Base-by-base conservation (phyloP, 164 flowering plant genomes). In the Nymphaea thermarum region DNA sequence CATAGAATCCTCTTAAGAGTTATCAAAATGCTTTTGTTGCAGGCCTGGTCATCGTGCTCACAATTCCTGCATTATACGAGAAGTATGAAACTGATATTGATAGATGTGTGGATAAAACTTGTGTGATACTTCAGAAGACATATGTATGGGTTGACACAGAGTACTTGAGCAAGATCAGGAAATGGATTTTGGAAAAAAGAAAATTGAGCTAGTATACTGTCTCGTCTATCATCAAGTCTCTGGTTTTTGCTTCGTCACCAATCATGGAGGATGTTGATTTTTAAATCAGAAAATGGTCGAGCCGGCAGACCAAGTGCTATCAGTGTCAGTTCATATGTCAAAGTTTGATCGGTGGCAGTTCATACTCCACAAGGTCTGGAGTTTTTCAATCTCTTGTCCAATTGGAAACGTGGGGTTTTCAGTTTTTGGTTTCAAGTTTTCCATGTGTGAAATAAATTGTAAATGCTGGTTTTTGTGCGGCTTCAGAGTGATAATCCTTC, bases 51-150 rank as follows among this genome's bases (percentile, higher is more conserved):
- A 8, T 88, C 55, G 66, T 86, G 69, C 88, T 91, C 44, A 90
- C 89, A 16, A 55, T 90, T 67, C 98, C 99, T 10, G 87, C 83
- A 15, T 68, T 88, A 44, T 94, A 88, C 70, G 96, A 90, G 71
- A 85, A 74, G 70, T 84, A 77, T 67, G 96, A 90, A 76, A 86
- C 85, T 77, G 72, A 67, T 12, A 75, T 88, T 6, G 93, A 91
- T 65, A 72, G 47, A 73, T 73, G 72, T 77, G 60, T 72, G 36
- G 43, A 85, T 55, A 60, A 67, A 65, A 75, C 65, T 14, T 83
- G 66, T 72, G 71, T 62, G 61, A 79, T 76, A 71, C 36, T 83
- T 79, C 72, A 42, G 68, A 74, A 68, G 44, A 69, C 85, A 60
- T 86, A 82, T 67, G 67, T 67, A 36, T 78, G 71, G 74, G 67